Base-by-base conservation (phyloP, 352 stramenopile genomes). In the Phytophthora tentaculata region DNA sequence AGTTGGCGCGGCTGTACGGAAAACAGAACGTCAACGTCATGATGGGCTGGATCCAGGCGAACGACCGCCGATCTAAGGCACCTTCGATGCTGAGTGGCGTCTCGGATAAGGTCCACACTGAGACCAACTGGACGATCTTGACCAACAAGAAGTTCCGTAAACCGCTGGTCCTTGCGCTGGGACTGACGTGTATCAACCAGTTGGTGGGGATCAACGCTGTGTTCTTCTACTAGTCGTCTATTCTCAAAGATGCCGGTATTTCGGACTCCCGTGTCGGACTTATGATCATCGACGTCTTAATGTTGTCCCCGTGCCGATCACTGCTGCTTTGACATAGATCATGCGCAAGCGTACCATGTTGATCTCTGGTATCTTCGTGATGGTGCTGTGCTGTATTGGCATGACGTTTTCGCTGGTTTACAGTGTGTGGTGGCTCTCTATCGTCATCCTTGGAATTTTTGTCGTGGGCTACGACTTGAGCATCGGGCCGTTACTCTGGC, bases 151-250 rank as follows among this genome's bases (percentile, higher is more conserved):
- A 73, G 56, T 73, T 70, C 56, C 69, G 64, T 23, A 71, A 74
- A 3, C 80, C 80, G 44, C 48, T 85, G 1, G 32, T 86, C 22
- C 64, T 88, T 8, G 80, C 80, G 0, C 62, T 83, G 14, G 73
- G 64, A 5, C 55, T 89, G 12, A 73, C 71, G 0, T 73, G 74
- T n/a, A 69, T 75, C n/a, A 80, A 88, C 58, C 82, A 89, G 57
- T 73, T 91, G 43, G 82, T 80, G 7, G 82, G 80, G 17, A 83
- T 91, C 64, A 91, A 86, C 56, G 80, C 79, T 20, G 77, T 89
- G 17, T 88, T 88, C 67, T 81, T 83, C 63, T 90, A 90, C 66
- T 88, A 80, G 56, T 85, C 75, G n/a, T 73, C 66, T 5, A 78
- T 90, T 26, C 80, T 90, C 44, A 86, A 74, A 24, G 69, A 79